Base-by-base conservation (phyloP, 1,284 basidiomycete species). In the Rhodotorula sp. region DNA sequence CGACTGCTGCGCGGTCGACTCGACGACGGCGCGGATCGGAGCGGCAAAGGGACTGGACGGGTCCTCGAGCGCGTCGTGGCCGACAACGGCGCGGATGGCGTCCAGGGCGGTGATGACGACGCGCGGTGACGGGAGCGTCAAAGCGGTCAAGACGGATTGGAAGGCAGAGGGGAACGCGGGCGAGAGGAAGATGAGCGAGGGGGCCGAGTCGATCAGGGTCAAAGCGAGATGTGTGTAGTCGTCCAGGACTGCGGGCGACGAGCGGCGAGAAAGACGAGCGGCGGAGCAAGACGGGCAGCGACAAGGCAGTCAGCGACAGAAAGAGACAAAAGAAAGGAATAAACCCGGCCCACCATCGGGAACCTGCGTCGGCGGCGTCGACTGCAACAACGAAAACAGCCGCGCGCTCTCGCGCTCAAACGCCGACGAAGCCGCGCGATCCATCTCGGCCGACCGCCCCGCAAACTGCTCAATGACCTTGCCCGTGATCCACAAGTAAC, bases 401-500 rank as follows among this genome's bases (percentile, higher is more conserved):
- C 89, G 90, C 64, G 83, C 84, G 23, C 91, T 93, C 21, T 89
- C 86, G 48, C 86, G 83, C 78, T 94, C 91, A 77, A 89, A 92
- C n/a, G 89, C 82, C 45, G 85, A 84, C 69, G 84, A 83, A 75
- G 91, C 86, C 31, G 52, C 54, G 52, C 56, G 52, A 14, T 63
- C 71, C 52, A 52, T 34, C 28, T 43, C 34, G 16, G 75, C 69
- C 45, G 38, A 14, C 38, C 38, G 88, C 85, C 67, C 87, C 84
- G 49, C 90, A 79, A 91, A 95, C 74, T 86, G 85, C 49, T 85
- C 84, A 19, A 93, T 85, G 45, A 77, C 63, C 67, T 76, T 78
- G 55, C 60, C 75, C 72, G 89, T 88, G 73, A 99, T 93, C 97
- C 97, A 99, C 19, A 98, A 81, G 81, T 93, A 98, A 76, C 91